Base-by-base conservation (phyloP, 192 early-diverging fungal species). In the Entomortierella beljakovae region DNA sequence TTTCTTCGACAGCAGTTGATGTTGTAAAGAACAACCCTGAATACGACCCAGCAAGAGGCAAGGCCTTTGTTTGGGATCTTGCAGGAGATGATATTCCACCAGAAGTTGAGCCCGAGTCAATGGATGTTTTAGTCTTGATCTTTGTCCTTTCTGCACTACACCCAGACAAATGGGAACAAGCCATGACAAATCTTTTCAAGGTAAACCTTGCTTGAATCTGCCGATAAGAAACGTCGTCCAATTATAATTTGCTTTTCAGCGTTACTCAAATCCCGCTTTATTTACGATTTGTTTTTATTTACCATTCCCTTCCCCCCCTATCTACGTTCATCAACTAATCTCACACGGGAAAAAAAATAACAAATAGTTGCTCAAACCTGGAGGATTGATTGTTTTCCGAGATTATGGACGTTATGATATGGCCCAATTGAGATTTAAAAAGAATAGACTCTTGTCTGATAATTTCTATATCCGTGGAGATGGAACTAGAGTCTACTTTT, bases 381-480 rank as follows among this genome's bases (percentile, higher is more conserved):
- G 97, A 25, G 98, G 98, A 28, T 68, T 93, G 25, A 86, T 99
- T 5, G 76, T 97, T 57, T 94, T 97, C 77, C 85, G 95, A 48
- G 98, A 99, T 82, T 99, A 99, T 81, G 98, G 94, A 18, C 83
- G 97, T n/a, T 96, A 99, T 81, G 98, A 99, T 76, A 87, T 97
- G 75, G 95, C 97, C 4, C 98, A 99, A 82, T 81, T 99, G 62
- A 90, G 97, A 43, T 97, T 99, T 82, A 99, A 99, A 80, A 84
- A 92, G 18, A 93, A 93, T 34, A 87, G 96, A 23, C 85, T 97
- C 70, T 84, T 99, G 5, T 91, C 94, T 3, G 93, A 96, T 16
- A 97, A 98, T 81, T 91, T 99, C 82, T 99, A 99, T 83, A 93
- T 97, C 35, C 93, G 98, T 35, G 97, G 98, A 22, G 98, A 99